Base-by-base conservation (phyloP, 1,284 basidiomycete species). In the Garcileccinum viscosum region DNA sequence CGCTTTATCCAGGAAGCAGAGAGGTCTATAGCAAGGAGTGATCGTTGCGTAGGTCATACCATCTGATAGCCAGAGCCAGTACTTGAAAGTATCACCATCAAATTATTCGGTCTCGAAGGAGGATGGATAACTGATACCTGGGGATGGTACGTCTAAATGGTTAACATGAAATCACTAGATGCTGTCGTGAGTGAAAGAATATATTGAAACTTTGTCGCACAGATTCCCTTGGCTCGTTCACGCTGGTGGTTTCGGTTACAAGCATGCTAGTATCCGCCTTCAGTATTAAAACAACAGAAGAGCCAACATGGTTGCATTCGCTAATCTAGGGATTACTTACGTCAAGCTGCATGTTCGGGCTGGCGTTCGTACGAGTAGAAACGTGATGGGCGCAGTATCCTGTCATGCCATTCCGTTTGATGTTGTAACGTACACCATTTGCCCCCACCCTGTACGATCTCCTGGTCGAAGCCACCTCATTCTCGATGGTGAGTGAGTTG, bases 1-100 rank as follows among this genome's bases (percentile, higher is more conserved):
- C 35, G 2, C 53, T 14, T 61, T 61, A 19, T 65, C 44, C 69
- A 95, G 95, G 74, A 93, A 93, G 76, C 90, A 94, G 70, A 88
- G 95, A 72, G 95, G 95, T 5, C 82, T 97, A 44, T 96, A 95
- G 78, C 95, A 97, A 82, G 95, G 95, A 66, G n/a, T n/a, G n/a
- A n/a, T n/a, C n/a, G n/a, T n/a, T n/a, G n/a, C n/a, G n/a, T n/a
- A n/a, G n/a, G n/a, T n/a, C n/a, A n/a, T n/a, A n/a, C n/a, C n/a
- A n/a, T n/a, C n/a, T n/a, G n/a, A n/a, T n/a, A n/a, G n/a, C n/a
- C n/a, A n/a, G n/a, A n/a, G n/a, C n/a, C n/a, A n/a, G n/a, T n/a
- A n/a, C n/a, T 71, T 71, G 50, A 73, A 64, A 37, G 63, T 37
- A 53, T 62, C 70, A 9, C 64, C 64, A 19, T 63, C 76, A 94